Percentiles rank a stretch among this genome's conserved stretches.
Conservation (phyloP, 1,284 basidiomycete species). For the Moesziomyces sp. region DNA sequence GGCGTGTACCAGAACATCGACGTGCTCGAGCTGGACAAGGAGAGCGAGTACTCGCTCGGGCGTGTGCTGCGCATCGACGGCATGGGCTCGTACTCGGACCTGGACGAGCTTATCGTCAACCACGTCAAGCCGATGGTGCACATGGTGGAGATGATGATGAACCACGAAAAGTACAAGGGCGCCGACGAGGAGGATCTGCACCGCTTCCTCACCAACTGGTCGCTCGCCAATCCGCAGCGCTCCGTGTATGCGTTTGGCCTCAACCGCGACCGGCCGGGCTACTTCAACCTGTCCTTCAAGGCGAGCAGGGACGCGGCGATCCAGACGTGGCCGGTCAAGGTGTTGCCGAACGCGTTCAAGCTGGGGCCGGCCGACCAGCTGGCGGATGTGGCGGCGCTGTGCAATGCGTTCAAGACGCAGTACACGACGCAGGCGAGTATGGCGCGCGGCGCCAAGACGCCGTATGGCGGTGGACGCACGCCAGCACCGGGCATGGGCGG, state of each 20-base stretch:
- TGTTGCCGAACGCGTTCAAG: conserved; percentile 65
- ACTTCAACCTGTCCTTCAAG: conserved; percentile 93
- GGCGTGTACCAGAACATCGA: conserved; percentile 97
- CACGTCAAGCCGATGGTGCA: conserved; percentile 94
- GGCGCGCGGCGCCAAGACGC: conserved; percentile 55
- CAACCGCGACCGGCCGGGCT: conserved; percentile 88
- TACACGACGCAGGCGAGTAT: conserved; percentile 61
- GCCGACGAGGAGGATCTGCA: conserved; percentile 83
- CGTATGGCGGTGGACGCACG: conserved; percentile 48
- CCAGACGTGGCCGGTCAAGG: conserved; percentile 68
- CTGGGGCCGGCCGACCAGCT: conserved; percentile 63
- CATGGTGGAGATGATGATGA: conserved; percentile 93
- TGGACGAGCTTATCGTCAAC: conserved; percentile 97
- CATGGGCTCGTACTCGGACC: conserved; percentile 85
- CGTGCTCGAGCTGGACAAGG: conserved; percentile 82
- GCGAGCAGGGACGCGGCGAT: conserved; percentile 73
- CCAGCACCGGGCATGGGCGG: conserved; percentile 44
- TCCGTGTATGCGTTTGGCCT: conserved; percentile 96
- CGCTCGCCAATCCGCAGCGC: conserved; percentile 90
- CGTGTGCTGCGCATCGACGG: conserved; percentile 80
- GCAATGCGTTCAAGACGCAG: conserved; percentile 68
- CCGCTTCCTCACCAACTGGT: conserved; percentile 60
- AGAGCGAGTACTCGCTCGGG: conserved; percentile 77
- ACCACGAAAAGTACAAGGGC: conserved; percentile 94
- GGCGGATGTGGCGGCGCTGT: conserved; percentile 61